Evolutionary conservation across 2,329 filamentous ascomycete genomes (phyloP).

Genomic region (Ceratocystiopsis sp.): DNA sequence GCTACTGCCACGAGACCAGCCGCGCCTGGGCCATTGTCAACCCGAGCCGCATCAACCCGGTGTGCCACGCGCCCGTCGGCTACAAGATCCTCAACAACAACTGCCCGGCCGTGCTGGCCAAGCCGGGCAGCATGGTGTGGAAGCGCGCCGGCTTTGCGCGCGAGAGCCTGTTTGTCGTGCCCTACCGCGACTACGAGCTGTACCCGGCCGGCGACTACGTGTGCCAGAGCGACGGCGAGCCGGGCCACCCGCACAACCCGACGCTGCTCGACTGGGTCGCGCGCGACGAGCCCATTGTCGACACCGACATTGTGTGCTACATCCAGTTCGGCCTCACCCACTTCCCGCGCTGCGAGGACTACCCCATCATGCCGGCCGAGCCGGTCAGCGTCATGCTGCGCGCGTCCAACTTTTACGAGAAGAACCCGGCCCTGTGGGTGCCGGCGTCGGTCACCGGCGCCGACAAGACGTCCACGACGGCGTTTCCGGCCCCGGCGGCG

Average conservation of each 20-base stretch:
- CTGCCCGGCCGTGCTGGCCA: constrained; percentile 61
- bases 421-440: constrained; percentile 67
- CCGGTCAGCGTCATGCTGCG: constrained; percentile 66
- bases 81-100: constrained; percentile 87
- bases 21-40: constrained; percentile 30
- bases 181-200: constrained; percentile 66
- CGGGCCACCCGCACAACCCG: constrained; percentile 27
- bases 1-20: constrained; percentile 66
- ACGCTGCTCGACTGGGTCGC: constrained; percentile 63
- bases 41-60: constrained; percentile 39
- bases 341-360: constrained; percentile 79
- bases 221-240: constrained; percentile 68
- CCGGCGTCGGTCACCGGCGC: constrained; percentile 36
- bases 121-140: constrained; percentile 68
- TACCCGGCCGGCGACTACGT: constrained; percentile 78
- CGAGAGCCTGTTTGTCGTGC: constrained; percentile 75
- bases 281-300: constrained; percentile 52
- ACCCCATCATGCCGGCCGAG: constrained; percentile 78
- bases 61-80: constrained; percentile 54
- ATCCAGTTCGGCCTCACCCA: constrained; percentile 86
- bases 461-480: constrained; percentile 7
- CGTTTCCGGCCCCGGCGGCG: not conserved
- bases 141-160: constrained; percentile 81
- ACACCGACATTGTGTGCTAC: constrained; percentile 81
- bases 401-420: constrained; percentile 66